Conservation (phyloP, 2,329 filamentous ascomycete species). For the Cladosporium phlei region DNA sequence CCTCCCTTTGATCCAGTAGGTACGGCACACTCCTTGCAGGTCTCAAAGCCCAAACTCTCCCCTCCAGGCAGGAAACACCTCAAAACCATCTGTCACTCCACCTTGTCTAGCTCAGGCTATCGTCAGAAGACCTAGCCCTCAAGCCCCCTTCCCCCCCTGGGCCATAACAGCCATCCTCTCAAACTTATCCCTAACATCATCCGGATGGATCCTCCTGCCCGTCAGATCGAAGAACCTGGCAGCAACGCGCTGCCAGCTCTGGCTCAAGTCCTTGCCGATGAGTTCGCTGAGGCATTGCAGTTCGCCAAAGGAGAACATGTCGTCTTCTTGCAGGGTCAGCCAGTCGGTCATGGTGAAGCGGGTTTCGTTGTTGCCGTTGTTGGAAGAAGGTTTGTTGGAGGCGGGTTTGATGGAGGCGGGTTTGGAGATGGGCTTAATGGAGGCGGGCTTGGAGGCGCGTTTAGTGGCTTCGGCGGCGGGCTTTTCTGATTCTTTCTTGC, state of each 20-base stretch:
- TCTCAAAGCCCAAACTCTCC: too few relatives aligned
- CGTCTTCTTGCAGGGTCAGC: slow-evolving; percentile 30
- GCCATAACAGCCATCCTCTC: slow-evolving; percentile 20
- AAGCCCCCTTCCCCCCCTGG: background rate
- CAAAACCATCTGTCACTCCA: too few relatives aligned
- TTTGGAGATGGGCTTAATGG: background rate
- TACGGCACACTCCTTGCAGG: too few relatives aligned
- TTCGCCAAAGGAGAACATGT: slow-evolving; percentile 35
- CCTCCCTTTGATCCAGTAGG: too few relatives aligned
- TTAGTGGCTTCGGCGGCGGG: slow-evolving; percentile 7
- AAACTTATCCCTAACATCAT: slow-evolving; percentile 42
- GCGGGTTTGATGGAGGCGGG: background rate
- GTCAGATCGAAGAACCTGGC: slow-evolving; percentile 48
- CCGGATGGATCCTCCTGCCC: slow-evolving; percentile 41
- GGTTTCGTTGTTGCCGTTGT: slow-evolving; percentile 18
- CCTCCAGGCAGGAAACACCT: too few relatives aligned
- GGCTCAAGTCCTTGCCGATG: slow-evolving; percentile 37
- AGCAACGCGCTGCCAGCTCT: slow-evolving; percentile 44
- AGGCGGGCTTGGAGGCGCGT: slow-evolving; percentile 14
- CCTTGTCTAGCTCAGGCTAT: too few relatives aligned
- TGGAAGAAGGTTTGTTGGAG: background rate
- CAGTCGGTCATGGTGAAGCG: slow-evolving; percentile 30
- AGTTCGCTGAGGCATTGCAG: slow-evolving; percentile 41
- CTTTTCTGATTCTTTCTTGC: slow-evolving; percentile 2
- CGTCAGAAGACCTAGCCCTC: too few relatives aligned